Conservation (phyloP, 768 basidiomycete genomes). For the Dacryopinax spathularia region DNA sequence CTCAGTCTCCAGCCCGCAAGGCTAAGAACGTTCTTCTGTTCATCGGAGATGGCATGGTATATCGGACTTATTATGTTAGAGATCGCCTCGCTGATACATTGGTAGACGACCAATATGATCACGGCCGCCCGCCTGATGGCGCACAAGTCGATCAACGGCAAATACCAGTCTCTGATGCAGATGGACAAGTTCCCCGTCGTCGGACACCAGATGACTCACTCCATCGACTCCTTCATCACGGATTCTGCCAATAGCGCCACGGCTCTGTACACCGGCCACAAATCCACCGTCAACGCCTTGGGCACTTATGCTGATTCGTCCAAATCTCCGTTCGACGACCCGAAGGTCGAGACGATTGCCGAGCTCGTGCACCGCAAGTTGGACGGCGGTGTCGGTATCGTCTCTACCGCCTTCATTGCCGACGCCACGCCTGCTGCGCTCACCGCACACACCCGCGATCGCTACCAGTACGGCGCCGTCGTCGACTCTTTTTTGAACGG, state of each 20-base stretch:
- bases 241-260: conserved; percentile 29
- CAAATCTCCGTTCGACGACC: conserved; percentile 19
- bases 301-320: conserved; percentile 24
- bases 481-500: conserved; percentile 24
- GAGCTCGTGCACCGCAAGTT: conserved; percentile 22
- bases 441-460: conserved; percentile 18
- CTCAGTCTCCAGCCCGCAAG: conserved; percentile 15
- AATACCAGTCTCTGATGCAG: conserved; percentile 20
- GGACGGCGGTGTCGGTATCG: conserved; percentile 26
- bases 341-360: conserved; percentile 25
- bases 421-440: conserved; percentile 27
- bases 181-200: conserved; percentile 18
- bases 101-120: conserved; percentile 19
- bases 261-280: conserved; percentile 24
- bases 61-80: neutral
- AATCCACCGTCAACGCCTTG: conserved; percentile 26
- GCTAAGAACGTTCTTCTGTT: conserved; percentile 29
- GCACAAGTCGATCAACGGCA: conserved; percentile 28
- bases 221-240: conserved; percentile 22
- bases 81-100: neutral
- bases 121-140: conserved; percentile 27
- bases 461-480: conserved; percentile 22
- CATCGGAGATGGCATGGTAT: conserved; percentile 19
- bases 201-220: conserved; percentile 26
- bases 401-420: conserved; percentile 26